phyloP scores from a whole-genome alignment of 208 protist species.

The Plasmodiophora brassicae region DNA sequence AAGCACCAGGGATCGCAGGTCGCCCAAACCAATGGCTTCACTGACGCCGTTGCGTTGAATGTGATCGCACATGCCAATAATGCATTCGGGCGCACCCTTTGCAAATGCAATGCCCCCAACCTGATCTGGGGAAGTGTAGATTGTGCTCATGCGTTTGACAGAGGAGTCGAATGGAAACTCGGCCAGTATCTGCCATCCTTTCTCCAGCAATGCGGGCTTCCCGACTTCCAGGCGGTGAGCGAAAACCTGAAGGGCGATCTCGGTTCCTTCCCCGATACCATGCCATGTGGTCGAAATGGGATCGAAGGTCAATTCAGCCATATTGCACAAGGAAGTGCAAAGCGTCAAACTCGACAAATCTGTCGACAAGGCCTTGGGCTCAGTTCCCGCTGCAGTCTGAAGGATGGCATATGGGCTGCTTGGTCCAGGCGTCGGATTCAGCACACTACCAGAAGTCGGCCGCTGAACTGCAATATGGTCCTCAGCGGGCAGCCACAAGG shows the following conservation, averaged over 20 bases:
- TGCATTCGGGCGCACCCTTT: conserved; percentile 42
- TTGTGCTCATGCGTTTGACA: neutral
- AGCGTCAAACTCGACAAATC: neutral
- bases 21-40: neutral
- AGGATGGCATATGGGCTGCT: neutral
- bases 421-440: too few species aligned
- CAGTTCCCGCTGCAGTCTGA: too few species aligned
- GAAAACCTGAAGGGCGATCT: conserved; percentile 19
- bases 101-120: neutral
- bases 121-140: neutral
- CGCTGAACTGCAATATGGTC: neutral
- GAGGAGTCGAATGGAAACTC: neutral
- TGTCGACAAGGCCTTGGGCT: neutral
- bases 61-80: conserved; percentile 34
- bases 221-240: neutral
- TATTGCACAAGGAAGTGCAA: conserved; percentile 20
- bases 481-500: conserved; percentile 34
- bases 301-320: neutral
- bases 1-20: neutral
- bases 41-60: neutral
- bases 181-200: neutral
- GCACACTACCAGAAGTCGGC: too few species aligned
- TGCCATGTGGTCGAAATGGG: neutral
- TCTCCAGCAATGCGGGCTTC: neutral
- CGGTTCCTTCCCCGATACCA: neutral